Base-by-base conservation (phyloP, 805 yeast genomes). In the Metschnikowia koreensis region DNA sequence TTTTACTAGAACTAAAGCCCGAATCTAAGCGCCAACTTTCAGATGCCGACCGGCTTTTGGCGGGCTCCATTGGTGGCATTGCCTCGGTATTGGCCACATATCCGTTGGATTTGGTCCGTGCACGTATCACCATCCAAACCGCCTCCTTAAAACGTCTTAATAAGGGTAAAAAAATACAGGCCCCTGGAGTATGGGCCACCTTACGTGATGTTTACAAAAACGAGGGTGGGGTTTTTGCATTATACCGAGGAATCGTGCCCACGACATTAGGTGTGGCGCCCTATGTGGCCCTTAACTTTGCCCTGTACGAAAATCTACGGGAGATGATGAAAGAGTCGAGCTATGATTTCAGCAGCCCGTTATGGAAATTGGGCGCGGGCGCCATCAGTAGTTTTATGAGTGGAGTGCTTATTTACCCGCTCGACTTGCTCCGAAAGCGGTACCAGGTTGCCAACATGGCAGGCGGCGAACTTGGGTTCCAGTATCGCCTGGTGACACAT, bases 261-360 rank as follows among this genome's bases (percentile, higher is more conserved):
- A 93, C 98, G 0, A 82, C 92, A 1, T 70, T 89, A 51, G 97
- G 98, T 1, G 97, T 94, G 17, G 97, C 97, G 1, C 97, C 98
- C 1, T 94, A 92, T 64, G 97, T 90, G 33, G 97, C 97, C 4
- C 80, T 93, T 47, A 93, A 92, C 69, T 93, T 93, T 66, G 86
- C 97, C 2, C 83, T 90, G 43, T 93, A 92, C 73, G 98, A 94
- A 64, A 83, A 81, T 54, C 64, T 91, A 57, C 82, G 91, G 55
- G 94, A 86, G 53, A 63, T 73, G 48, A 70, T 79, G 66, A 67
- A 73, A 52, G 60, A 50, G 22, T 62, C 66, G 40, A 55, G 51
- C 44, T 38, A 38, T n/a, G 75, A 70, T 64, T 65, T 69, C 72
- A 60, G 76, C 60, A 60, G 71, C 50, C 82, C 86, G 3, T 56